Evolutionary conservation across 2,329 filamentous ascomycete genomes (phyloP).

Genomic region (Cadophora malorum): DNA sequence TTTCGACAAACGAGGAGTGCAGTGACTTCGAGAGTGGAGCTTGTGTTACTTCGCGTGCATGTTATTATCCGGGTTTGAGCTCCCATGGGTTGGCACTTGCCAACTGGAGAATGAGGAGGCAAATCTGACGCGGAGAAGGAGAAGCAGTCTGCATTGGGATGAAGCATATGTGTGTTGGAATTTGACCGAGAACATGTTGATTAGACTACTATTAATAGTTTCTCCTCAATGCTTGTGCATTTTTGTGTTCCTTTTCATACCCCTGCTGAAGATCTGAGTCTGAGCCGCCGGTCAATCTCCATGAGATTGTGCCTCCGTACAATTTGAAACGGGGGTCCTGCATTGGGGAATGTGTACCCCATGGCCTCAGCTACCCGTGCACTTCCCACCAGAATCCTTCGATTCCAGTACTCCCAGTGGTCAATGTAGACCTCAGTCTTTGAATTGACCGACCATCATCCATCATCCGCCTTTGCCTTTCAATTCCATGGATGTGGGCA

Average conservation of each 20-base stretch:
- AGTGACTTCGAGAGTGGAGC: background rate
- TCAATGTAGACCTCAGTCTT: background rate
- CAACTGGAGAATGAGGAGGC: background rate
- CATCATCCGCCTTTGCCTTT: background rate
- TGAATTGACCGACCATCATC: background rate
- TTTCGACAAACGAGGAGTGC: background rate
- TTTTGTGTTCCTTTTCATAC: background rate
- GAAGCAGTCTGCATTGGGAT: background rate
- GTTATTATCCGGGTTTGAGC: background rate
- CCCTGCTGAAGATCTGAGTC: constrained; percentile 10
- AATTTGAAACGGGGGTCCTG: constrained; percentile 1
- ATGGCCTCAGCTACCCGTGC: background rate
- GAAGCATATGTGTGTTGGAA: background rate
- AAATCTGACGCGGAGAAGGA: constrained; percentile 3
- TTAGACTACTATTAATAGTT: constrained; percentile 12
- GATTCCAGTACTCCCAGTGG: background rate
- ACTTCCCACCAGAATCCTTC: background rate
- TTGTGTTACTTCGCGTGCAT: constrained; percentile 1
- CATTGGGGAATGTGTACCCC: background rate
- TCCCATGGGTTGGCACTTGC: constrained; percentile 1
- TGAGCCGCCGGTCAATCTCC: background rate
- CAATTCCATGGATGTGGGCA: background rate
- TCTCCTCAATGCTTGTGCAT: constrained; percentile 13
- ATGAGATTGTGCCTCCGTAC: background rate
- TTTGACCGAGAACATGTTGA: constrained; percentile 9